Conservation (phyloP, 1,284 basidiomycete species). For the Neonothopanus nambi region DNA sequence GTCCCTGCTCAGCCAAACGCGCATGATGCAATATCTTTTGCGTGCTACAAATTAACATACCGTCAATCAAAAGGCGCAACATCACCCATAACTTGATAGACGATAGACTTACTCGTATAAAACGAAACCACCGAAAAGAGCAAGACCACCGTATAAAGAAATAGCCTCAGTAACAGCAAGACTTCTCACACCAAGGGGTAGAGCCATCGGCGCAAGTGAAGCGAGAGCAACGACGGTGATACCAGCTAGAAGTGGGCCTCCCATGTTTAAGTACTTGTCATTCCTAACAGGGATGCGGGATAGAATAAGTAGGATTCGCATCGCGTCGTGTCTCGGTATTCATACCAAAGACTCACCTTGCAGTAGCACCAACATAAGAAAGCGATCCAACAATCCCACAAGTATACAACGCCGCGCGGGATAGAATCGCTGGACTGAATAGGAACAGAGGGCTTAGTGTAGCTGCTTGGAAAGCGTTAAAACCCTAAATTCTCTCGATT, state of each 20-base stretch:
- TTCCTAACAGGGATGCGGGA: constrained; percentile 53
- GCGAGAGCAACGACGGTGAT: constrained; percentile 86
- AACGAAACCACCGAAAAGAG: constrained; percentile 85
- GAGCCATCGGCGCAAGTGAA: constrained; percentile 83
- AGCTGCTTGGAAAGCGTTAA: constrained; percentile 85
- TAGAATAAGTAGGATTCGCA: no score
- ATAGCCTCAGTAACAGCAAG: constrained; percentile 79
- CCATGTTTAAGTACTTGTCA: constrained; percentile 85
- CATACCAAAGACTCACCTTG: constrained; percentile 49
- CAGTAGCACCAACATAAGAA: constrained; percentile 88
- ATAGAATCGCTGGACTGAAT: constrained; percentile 81
- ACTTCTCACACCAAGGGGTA: constrained; percentile 79
- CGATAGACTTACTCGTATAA: constrained; percentile 71
- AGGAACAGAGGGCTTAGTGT: constrained; percentile 85
- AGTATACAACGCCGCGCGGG: constrained; percentile 89
- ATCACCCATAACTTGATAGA: background rate
- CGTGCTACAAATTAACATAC: no score
- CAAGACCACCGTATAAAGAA: constrained; percentile 83
- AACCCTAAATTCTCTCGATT: constrained; percentile 49
- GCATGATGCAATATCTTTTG: constrained; percentile 84
- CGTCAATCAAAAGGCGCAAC: no score
- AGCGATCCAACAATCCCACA: constrained; percentile 83
- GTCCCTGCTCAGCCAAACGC: constrained; percentile 69
- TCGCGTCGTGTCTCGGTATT: background rate
- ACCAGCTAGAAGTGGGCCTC: constrained; percentile 82